Percentiles rank a stretch among this genome's conserved stretches.
Conservation (phyloP, 1,284 basidiomycete species). For the Kwoniella shivajii region DNA sequence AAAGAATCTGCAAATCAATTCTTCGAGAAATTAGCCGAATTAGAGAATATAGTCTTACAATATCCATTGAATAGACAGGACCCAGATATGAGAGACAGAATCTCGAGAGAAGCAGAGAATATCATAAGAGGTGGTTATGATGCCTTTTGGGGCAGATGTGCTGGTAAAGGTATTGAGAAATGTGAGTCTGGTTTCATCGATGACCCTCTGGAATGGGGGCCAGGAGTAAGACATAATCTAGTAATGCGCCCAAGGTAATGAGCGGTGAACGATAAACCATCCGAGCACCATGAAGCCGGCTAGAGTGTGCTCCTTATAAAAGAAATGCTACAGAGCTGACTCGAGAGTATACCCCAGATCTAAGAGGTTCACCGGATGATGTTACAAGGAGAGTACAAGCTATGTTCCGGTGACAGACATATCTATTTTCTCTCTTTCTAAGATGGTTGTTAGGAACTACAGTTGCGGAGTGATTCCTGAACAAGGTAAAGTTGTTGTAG, state of each 20-base stretch:
- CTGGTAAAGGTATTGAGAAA: conserved; percentile 43
- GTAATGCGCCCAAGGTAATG: too few species aligned
- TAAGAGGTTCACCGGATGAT: conserved; percentile 44
- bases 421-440: too few species aligned
- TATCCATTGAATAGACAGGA: conserved; percentile 45
- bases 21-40: conserved; percentile 47
- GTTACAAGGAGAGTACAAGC: conserved; percentile 34
- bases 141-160: conserved; percentile 34
- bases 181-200: conserved; percentile 31
- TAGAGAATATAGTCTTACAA: conserved; percentile 40
- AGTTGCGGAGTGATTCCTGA: too few species aligned
- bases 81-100: conserved; percentile 48
- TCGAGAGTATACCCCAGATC: too few species aligned
- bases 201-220: too few species aligned
- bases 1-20: conserved; percentile 51
- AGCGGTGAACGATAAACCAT: too few species aligned
- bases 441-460: too few species aligned
- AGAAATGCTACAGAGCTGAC: too few species aligned
- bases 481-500: too few species aligned
- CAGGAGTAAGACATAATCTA: too few species aligned
- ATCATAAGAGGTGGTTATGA: conserved; percentile 39
- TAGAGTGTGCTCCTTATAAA: too few species aligned
- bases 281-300: too few species aligned
- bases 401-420: conserved; percentile 36
- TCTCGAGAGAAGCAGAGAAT: conserved; percentile 44